These are phyloP conservation scores for Stagonosporopsis chrysanthemi DNA, from an alignment of 2,329 filamentous ascomycete species.

Conservation along the genomic window DNA sequence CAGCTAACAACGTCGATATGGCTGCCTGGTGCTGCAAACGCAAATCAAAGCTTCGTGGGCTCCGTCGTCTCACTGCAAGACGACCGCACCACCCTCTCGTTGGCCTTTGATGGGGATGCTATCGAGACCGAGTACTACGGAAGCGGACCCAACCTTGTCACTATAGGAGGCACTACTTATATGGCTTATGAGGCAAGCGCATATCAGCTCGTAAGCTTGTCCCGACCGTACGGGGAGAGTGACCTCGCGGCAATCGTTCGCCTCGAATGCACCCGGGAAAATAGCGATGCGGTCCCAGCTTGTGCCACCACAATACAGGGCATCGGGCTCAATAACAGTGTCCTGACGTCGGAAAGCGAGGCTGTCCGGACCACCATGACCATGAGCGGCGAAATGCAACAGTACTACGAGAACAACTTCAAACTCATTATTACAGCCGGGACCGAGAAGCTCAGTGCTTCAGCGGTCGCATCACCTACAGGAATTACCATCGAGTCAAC, in stretches of 20 bases:
- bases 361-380: background rate
- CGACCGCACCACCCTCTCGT: slow-evolving; percentile 31
- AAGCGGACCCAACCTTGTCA: slow-evolving; percentile 17
- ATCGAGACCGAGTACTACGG: slow-evolving; percentile 15
- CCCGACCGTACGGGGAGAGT: background rate
- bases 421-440: slow-evolving; percentile 40
- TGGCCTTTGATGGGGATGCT: slow-evolving; percentile 15
- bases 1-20: slow-evolving; percentile 41
- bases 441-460: slow-evolving; percentile 34
- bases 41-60: slow-evolving; percentile 25
- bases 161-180: slow-evolving; percentile 30
- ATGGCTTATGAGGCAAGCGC: slow-evolving; percentile 23
- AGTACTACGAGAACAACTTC: slow-evolving; percentile 26
- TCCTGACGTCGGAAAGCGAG: background rate
- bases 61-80: slow-evolving; percentile 33
- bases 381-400: slow-evolving; percentile 12
- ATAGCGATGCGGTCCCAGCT: slow-evolving; percentile 22
- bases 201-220: background rate
- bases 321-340: slow-evolving; percentile 14
- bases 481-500: background rate
- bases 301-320: slow-evolving; percentile 23
- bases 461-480: slow-evolving; percentile 29
- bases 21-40: slow-evolving; percentile 28
- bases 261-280: slow-evolving; percentile 20
- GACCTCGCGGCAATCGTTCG: slow-evolving; percentile 19